Evolutionary conservation across 75 land plant species (phyloP).

Genomic region (Picea sitchensis): DNA sequence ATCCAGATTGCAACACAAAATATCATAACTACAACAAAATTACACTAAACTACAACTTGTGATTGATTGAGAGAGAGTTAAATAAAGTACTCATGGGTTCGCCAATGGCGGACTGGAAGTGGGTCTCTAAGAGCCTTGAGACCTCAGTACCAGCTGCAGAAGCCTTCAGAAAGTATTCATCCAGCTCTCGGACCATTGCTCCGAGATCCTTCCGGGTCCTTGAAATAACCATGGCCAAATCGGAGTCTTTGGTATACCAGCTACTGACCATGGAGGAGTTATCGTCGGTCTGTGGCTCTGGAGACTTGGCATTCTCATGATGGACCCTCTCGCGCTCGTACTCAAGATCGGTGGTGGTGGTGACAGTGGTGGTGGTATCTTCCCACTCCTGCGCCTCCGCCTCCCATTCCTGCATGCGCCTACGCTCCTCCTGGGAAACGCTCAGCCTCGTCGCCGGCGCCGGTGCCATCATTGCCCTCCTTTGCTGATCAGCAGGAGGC

Average conservation of each 20-base stretch:
- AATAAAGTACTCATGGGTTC: background rate
- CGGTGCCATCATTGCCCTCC: background rate
- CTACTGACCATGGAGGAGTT: slow-evolving; percentile 22
- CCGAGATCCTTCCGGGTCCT: slow-evolving; percentile 52
- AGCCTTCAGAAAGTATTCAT: slow-evolving; percentile 81
- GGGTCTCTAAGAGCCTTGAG: slow-evolving; percentile 54
- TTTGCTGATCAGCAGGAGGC: slow-evolving; percentile 8
- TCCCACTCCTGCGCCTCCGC: slow-evolving; percentile 24
- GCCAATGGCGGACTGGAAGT: background rate
- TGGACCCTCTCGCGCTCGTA: slow-evolving; percentile 5
- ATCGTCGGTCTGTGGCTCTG: background rate
- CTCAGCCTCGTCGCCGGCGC: background rate
- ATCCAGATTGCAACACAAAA: background rate
- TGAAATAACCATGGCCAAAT: slow-evolving; percentile 48
- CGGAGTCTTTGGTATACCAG: slow-evolving; percentile 42
- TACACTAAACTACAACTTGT: too few species aligned
- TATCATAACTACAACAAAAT: background rate
- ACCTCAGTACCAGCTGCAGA: slow-evolving; percentile 61
- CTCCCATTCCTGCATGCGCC: background rate
- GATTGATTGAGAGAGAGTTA: too few species aligned
- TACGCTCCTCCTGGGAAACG: background rate
- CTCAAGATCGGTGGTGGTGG: slow-evolving; percentile 6
- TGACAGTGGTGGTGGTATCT: slow-evolving; percentile 15
- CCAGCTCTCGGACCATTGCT: slow-evolving; percentile 75
- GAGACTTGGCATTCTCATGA: background rate